Evolutionary conservation across 306 rosid species (phyloP), one percentile per base, ranked within the genome.

Genomic region (Pterocarpus macrocarpus): DNA sequence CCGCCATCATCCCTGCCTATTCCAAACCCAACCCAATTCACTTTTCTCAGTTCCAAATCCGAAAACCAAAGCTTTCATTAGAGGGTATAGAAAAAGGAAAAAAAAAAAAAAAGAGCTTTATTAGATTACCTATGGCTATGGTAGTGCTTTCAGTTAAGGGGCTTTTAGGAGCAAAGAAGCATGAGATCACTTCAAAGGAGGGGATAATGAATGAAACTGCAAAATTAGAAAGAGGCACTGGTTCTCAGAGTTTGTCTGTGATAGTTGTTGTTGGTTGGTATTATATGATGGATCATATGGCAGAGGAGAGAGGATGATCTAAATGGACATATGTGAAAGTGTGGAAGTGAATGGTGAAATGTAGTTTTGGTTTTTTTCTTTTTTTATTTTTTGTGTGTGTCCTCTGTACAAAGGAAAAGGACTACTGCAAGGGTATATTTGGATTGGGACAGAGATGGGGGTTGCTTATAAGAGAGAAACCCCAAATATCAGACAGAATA

Each of bases 1-100:
- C 95, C 36, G 92, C 93, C 97, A 90, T 90, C 94, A 93, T 91
- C 82, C 84, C 91, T 81, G 67, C 73, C 49, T 82, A 64, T 56
- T 14, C 35, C 69, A 38, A 41, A 43, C 80, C 62, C 82, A 34
- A 71, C 33, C 44, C 32, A 11, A 53, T 5, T 16, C 15, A 13
- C 49, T 67, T 30, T 4, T 67, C 47, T 58, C 61, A 44, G 14
- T 38, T 34, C 14, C 57, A 43, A 16, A 39, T 71, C 30, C 44
- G 57, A 17, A 63, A 43, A 9, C 9, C 9, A 35, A 41, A 63
- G 2, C 39, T 16, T 57, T 35, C 28, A 30, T 14, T 8, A 41
- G 5, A 13, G 57, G 56, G 8, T 1, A 17, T 3, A 7, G 5
- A 4, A n/a, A 66, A 13, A 49, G 41, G n/a, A n/a, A n/a, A 38